Evolutionary conservation across 176 grass and related monocot species (phyloP), one percentile per base, ranked within the genome.

Genomic region (Musa schizocarpa): DNA sequence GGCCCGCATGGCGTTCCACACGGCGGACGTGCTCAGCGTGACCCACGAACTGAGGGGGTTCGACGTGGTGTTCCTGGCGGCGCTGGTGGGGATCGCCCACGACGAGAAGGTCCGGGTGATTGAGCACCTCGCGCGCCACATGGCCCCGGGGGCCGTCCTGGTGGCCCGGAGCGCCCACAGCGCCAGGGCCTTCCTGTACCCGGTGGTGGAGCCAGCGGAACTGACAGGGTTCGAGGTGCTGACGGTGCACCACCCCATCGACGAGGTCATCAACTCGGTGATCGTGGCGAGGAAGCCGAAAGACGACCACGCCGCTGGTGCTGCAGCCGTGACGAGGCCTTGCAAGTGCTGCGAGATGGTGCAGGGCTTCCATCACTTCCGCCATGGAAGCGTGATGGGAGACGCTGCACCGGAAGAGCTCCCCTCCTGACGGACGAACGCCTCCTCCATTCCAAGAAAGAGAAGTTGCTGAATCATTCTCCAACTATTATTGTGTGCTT

Each of bases 231-330:
- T 96, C 21, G 90, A 92, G 56, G 81, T 90, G 66, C 22, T 84
- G 13, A 73, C 89, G 6, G 85, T 96, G 75, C 84, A 79, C 81
- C 93, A 96, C 67, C 95, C 95, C 0, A 63, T 79, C 11, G 88
- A 90, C 50, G 90, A 98, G 83, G 95, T 98, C 19, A 94, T 98
- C 77, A 98, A 93, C 85, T 98, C 95, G 7, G 90, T 98, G 77
- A 85, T 98, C 80, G 80, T 98, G 64, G 95, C 95, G 11, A 87
- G 90, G 82, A 98, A 93, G 56, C 48, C 34, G 17, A 10, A 22
- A 12, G 19, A n/a, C 13, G 76, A 51, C 49, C 73, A 53, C 1
- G 22, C 52, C 3, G 54, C 76, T 9, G 77, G 71, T 82, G 6
- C 84, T 2, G 57, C 82, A 34, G 65, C 2, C 22, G 54, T 84